phyloP scores from a whole-genome alignment of 225 moss, liverwort and hornwort genomes.

The Rhytidiadelphus loreus region DNA sequence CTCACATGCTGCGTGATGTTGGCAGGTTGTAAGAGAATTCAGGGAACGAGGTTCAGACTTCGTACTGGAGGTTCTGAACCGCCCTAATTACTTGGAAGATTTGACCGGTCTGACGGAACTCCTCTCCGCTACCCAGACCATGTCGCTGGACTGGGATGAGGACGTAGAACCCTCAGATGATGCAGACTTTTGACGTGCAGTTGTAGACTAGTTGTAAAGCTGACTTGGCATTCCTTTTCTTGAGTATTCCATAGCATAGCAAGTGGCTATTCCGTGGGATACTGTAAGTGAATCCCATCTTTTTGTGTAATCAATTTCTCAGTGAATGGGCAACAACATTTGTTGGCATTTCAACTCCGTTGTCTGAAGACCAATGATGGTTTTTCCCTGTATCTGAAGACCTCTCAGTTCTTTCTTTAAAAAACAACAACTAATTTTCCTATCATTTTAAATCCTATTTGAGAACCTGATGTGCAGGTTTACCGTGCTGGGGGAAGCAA shows the following conservation, averaged over 20 bases:
- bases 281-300: neutral
- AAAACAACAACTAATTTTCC: neutral
- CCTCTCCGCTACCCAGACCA: slow-evolving; percentile 50
- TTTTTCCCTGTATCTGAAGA: neutral
- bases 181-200: slow-evolving; percentile 21
- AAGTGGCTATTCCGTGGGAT: neutral
- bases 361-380: neutral
- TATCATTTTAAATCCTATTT: neutral
- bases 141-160: slow-evolving; percentile 82
- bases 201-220: slow-evolving; percentile 11
- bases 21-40: slow-evolving; percentile 83
- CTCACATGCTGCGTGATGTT: slow-evolving; percentile 1
- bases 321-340: slow-evolving; percentile 16
- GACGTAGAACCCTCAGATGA: slow-evolving; percentile 53
- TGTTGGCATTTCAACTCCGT: slow-evolving; percentile 7
- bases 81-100: slow-evolving; percentile 88
- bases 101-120: slow-evolving; percentile 92
- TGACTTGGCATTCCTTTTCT: neutral
- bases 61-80: slow-evolving; percentile 79
- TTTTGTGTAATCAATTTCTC: slow-evolving; percentile 17
- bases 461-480: neutral
- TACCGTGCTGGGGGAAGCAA: neutral
- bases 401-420: neutral
- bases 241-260: neutral
- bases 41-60: slow-evolving; percentile 61